Percentiles rank a stretch among this genome's conserved stretches.
phyloP scores from a whole-genome alignment of 2,329 filamentous ascomycete genomes.

The Sporothrix brunneoviolacea region DNA sequence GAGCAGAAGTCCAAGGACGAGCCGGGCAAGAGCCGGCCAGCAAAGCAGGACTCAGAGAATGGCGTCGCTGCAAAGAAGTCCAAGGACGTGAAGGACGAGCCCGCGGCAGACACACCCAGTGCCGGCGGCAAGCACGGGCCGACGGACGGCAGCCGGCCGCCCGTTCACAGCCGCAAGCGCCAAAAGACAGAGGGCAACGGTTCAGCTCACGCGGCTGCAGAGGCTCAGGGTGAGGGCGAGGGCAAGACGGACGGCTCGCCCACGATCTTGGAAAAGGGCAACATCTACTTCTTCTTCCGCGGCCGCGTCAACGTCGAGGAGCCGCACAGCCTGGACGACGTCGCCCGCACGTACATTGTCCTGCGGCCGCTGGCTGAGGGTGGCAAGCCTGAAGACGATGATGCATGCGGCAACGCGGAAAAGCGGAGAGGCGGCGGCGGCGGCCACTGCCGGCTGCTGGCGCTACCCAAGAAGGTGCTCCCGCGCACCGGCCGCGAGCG shows the following conservation, averaged over 20 bases:
- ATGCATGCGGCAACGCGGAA: too few species aligned
- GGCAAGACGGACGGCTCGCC: constrained; percentile 26
- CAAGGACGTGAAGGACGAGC: background rate
- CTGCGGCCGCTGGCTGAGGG: constrained; percentile 61
- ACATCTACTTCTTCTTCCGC: constrained; percentile 87
- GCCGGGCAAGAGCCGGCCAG: too few species aligned
- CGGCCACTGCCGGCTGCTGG: constrained; percentile 63
- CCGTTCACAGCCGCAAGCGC: background rate
- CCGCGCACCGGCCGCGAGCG: constrained; percentile 61
- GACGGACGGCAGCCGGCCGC: background rate
- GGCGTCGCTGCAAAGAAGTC: too few species aligned
- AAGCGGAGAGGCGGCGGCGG: constrained; percentile 47
- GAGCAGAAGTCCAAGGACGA: too few species aligned
- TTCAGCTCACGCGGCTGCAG: too few species aligned
- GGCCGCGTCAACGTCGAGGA: constrained; percentile 67
- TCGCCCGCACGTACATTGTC: constrained; percentile 73
- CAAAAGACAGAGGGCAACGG: background rate
- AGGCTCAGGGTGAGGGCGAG: too few species aligned
- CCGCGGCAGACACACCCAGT: background rate
- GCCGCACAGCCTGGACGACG: constrained; percentile 61
- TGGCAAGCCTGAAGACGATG: too few species aligned
- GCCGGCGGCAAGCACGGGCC: constrained; percentile 4
- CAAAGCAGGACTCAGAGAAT: background rate
- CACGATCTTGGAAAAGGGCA: constrained; percentile 72
- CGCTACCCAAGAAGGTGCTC: constrained; percentile 77